Evolutionary conservation across 164 flowering plant species (phyloP).

Genomic region (Litsea cubeba): DNA sequence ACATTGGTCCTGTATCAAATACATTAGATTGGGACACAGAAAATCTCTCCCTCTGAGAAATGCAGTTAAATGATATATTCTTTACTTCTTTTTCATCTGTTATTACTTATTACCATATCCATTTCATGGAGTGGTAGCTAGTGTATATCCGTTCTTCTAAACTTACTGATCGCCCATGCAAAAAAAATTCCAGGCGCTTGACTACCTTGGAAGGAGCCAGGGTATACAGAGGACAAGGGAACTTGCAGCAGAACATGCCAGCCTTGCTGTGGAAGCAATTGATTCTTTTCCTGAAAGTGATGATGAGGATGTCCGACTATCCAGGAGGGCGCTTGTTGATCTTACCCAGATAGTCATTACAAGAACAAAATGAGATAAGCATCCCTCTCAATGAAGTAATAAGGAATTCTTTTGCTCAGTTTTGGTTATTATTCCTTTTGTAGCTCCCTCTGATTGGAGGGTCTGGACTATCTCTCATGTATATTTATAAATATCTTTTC

Average conservation of each 20-base stretch:
- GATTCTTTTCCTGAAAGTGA: slow-evolving; percentile 70
- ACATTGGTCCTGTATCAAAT: no score
- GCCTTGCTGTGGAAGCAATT: slow-evolving; percentile 73
- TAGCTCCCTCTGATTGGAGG: not conserved
- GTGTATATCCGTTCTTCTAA: not conserved
- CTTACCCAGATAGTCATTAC: slow-evolving; percentile 71
- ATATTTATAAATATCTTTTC: not conserved
- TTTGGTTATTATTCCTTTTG: not conserved
- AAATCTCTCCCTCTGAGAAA: no score
- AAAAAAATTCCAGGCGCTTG: slow-evolving; percentile 57
- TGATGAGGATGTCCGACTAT: slow-evolving; percentile 60
- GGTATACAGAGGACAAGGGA: slow-evolving; percentile 78
- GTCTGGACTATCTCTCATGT: not conserved
- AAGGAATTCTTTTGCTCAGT: not conserved
- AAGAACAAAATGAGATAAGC: slow-evolving; percentile 51
- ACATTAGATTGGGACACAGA: no score
- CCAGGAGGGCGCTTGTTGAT: slow-evolving; percentile 82
- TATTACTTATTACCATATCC: no score
- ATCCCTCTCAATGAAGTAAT: not conserved
- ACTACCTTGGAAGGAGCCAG: slow-evolving; percentile 70
- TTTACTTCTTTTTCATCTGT: no score
- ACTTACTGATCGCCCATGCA: not conserved
- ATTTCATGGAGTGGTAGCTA: no score
- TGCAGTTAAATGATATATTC: no score
- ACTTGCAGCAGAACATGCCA: slow-evolving; percentile 74